Evolutionary conservation across 352 stramenopile species (phyloP), one percentile per base, ranked within the genome.

Genomic region (Phytophthora hybrid): DNA sequence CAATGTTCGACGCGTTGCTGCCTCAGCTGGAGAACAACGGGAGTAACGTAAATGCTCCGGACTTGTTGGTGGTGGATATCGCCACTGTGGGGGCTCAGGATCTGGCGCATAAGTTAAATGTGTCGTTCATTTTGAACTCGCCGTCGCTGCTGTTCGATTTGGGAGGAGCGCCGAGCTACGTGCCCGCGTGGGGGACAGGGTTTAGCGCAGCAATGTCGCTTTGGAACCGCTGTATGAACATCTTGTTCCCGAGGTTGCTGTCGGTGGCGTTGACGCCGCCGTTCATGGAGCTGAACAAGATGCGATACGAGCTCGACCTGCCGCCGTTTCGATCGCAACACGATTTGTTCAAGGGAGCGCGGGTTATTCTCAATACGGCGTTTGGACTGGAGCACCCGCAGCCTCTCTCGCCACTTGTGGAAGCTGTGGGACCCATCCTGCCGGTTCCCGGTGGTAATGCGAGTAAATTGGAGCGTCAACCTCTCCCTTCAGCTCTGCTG

Each of bases 231-330:
- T 97, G 89, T 69, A 92, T 97, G 78, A 97, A 97, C 73, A 85
- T 95, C 61, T 53, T 97, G n/a, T 97, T 96, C 63, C 91, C 91
- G n/a, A 74, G 88, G 6, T 72, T 96, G 46, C 69, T 97, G 29
- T 94, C 88, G 0, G 87, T 96, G 26, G 91, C 90, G 21, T 79
- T 97, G 67, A 97, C 91, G n/a, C 89, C 91, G 47, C 88, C 90
- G 34, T 97, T 96, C 77, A 93, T 95, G 84, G 85, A 95, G 71
- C 68, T 96, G 56, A 97, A 97, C 81, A 92, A 96, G 76, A 80
- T 94, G 68, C 82, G 88, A 4, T 94, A 87, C 67, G 88, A 95
- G 64, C 76, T 96, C 41, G 72, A 88, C 1, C 77, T 97, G 51
- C 73, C 79, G 60, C 84, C 88, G 0, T 95, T 92, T 63, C 75